Evolutionary conservation across 2,329 filamentous ascomycete species (phyloP), one percentile per base, ranked within the genome.

Genomic region (Alternaria consortialis): DNA sequence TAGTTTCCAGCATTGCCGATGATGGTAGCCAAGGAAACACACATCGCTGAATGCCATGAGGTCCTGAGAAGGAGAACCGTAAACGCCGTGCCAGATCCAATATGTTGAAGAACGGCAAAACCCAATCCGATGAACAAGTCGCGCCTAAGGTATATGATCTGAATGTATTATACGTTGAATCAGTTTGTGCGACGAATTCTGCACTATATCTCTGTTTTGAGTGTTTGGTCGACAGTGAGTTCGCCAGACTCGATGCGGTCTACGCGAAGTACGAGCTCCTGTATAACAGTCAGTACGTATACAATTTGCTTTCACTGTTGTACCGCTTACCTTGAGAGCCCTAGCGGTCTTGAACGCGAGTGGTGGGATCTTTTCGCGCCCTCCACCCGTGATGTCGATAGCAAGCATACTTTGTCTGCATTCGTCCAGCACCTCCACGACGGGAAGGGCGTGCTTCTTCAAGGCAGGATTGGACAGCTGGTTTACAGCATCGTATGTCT

Each of bases 311-410:
- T 12, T 46, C 8, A 6, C 32, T 29, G n/a, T 15, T 27, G 13
- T 37, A 9, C 4, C 13, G 12, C 34, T 34, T 61, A 63, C 92
- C 82, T 94, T 95, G 53, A 90, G 91, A 79, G 93, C 91, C 61
- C 91, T 85, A 7, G 91, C 92, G 74, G 94, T 90, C 79, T 93
- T 91, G 78, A 96, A 96, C n/a, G 92, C 92, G 68, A 95, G 88
- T 2, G 92, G 92, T 11, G 92, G 92, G 52, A 97, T 81, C 29
- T 87, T 85, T 3, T 84, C 85, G 27, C 90, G 85, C 8, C 86
- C 84, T 27, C 89, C 90, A 36, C 86, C 86, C 36, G 71, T 87
- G 81, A 58, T 86, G 85, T 58, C 89, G 85, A 71, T 65, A n/a
- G 88, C 86, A 20, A 90, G 79, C 59, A 96, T 83, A 43, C 88